These are phyloP conservation scores for Arthrobotrys pseudoclavata DNA, from an alignment of 2,329 filamentous ascomycete genomes.

Conservation along the genomic window DNA sequence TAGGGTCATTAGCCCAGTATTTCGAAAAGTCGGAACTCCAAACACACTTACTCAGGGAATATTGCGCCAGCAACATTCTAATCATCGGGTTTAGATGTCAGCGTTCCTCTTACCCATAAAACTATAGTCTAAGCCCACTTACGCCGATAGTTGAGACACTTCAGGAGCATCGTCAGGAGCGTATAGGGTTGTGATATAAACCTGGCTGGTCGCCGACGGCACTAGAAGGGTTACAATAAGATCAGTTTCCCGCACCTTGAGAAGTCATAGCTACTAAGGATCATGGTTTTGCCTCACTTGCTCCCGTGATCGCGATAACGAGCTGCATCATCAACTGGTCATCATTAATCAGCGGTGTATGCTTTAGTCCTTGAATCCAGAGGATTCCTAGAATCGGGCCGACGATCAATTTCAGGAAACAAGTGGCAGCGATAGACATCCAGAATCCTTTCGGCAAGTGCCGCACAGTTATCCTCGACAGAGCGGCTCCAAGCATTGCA, in stretches of 20 bases:
- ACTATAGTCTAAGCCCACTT: slow-evolving; percentile 22
- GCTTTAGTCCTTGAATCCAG: slow-evolving; percentile 62
- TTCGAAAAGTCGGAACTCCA: background rate
- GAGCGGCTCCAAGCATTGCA: slow-evolving; percentile 62
- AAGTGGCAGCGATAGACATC: slow-evolving; percentile 62
- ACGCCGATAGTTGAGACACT: slow-evolving; percentile 63
- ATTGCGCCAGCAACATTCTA: slow-evolving; percentile 63
- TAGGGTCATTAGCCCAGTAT: slow-evolving; percentile 10
- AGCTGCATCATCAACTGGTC: slow-evolving; percentile 63
- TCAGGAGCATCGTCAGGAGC: slow-evolving; percentile 63
- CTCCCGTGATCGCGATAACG: slow-evolving; percentile 62
- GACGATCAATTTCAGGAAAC: slow-evolving; percentile 62
- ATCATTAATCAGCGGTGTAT: slow-evolving; percentile 60
- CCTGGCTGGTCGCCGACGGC: slow-evolving; percentile 62
- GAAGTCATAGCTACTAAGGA: background rate
- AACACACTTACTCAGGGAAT: slow-evolving; percentile 61
- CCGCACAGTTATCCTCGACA: slow-evolving; percentile 61
- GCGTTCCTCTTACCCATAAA: slow-evolving; percentile 22
- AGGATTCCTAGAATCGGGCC: slow-evolving; percentile 63
- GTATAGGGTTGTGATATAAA: slow-evolving; percentile 63
- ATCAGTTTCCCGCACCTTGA: slow-evolving; percentile 23
- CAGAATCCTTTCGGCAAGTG: slow-evolving; percentile 63
- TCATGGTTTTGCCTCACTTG: slow-evolving; percentile 47
- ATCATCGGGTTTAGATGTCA: slow-evolving; percentile 20
- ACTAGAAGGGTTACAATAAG: slow-evolving; percentile 50